Evolutionary conservation across 768 basidiomycete species (phyloP).

Genomic region (Lactarius akahatsu): DNA sequence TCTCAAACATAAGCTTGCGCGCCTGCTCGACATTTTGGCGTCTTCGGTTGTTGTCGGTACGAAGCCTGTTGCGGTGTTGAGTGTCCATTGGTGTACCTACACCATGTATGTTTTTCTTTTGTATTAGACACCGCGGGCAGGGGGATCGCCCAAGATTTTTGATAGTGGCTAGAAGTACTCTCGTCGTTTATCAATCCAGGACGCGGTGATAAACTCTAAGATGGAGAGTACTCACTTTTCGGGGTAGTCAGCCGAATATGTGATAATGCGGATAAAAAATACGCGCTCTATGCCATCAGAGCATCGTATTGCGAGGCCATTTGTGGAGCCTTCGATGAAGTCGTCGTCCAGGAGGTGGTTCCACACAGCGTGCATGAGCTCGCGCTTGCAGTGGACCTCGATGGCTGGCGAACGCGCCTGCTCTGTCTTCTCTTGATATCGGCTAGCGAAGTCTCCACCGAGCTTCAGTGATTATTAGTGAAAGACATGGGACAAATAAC

Average conservation of each 20-base stretch:
- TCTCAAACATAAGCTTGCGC: no score
- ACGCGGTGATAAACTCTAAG: no score
- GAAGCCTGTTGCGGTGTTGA: no score
- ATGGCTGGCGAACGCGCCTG: neutral
- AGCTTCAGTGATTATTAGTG: neutral
- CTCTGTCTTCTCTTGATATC: neutral
- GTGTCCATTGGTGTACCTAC: no score
- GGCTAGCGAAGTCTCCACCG: neutral
- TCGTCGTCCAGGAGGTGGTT: conserved; percentile 27
- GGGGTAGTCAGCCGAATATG: conserved; percentile 32
- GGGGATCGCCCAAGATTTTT: conserved; percentile 5
- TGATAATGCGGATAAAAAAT: conserved; percentile 32
- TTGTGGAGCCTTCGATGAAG: conserved; percentile 31
- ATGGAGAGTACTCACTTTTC: conserved; percentile 32
- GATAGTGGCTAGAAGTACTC: conserved; percentile 25
- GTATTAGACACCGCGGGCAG: no score
- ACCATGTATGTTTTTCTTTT: no score
- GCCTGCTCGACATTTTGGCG: no score
- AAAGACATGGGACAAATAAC: neutral
- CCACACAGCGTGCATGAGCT: conserved; percentile 33
- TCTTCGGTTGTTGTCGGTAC: no score
- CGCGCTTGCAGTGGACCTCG: conserved; percentile 29
- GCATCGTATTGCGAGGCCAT: conserved; percentile 17
- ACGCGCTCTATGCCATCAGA: conserved; percentile 31
- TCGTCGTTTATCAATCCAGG: no score